These are phyloP conservation scores for Dichomitus squalens DNA, from an alignment of 1,284 basidiomycete genomes.

Conservation along the genomic window DNA sequence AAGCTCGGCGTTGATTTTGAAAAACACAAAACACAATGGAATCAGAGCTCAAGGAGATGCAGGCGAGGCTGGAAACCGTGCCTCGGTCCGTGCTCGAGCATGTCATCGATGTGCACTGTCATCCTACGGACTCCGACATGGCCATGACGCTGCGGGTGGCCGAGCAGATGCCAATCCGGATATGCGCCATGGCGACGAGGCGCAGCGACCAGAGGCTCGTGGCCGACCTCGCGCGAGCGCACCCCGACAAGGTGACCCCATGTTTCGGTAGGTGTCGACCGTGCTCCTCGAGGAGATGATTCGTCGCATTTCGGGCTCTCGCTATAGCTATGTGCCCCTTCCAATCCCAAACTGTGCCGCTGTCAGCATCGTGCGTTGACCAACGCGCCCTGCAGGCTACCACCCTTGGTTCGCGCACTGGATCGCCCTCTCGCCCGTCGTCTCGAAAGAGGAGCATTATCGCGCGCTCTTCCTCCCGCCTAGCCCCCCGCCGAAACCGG, in stretches of 20 bases:
- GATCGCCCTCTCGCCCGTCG: conserved; percentile 49
- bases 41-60: conserved; percentile 4
- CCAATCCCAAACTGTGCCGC: not conserved
- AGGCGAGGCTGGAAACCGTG: conserved; percentile 8
- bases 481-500: conserved; percentile 23
- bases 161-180: conserved; percentile 49
- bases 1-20: too few relatives aligned
- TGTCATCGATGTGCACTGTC: conserved; percentile 78
- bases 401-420: conserved; percentile 85
- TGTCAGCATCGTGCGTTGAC: conserved; percentile 4
- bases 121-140: conserved; percentile 71
- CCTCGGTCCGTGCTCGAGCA: conserved; percentile 52
- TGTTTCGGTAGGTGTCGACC: conserved; percentile 64
- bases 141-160: conserved; percentile 47
- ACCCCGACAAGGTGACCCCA: conserved; percentile 71
- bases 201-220: conserved; percentile 66
- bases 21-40: too few relatives aligned
- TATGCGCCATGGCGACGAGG: conserved; percentile 77
- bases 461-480: conserved; percentile 51
- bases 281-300: not conserved
- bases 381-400: conserved; percentile 51
- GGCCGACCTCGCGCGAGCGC: conserved; percentile 53
- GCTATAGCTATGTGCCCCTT: not conserved
- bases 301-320: not conserved
- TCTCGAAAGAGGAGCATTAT: conserved; percentile 70